A percentile compares a stretch with the other conserved stretches of the same genome.
These are phyloP conservation scores for Thelonectria discophora DNA, from an alignment of 2,329 filamentous ascomycete genomes.

Conservation along the genomic window DNA sequence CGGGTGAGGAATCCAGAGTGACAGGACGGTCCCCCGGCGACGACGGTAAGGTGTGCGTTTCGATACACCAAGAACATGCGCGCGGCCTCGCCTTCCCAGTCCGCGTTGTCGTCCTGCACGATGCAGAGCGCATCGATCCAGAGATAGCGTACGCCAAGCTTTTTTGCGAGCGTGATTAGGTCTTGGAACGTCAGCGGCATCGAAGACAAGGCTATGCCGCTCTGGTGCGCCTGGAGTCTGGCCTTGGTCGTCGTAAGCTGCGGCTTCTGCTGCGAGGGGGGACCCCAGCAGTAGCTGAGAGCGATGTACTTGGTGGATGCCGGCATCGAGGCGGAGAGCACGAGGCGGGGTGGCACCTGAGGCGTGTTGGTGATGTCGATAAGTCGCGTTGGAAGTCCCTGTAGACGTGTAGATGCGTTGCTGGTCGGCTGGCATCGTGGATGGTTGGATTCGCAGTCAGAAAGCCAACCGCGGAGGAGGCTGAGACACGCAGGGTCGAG, in stretches of 20 bases:
- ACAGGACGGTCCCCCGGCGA: background rate
- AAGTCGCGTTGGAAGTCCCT: background rate
- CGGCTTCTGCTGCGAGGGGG: conserved; percentile 1
- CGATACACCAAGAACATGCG: conserved; percentile 5
- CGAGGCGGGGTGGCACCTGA: background rate
- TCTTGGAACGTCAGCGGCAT: conserved; percentile 9
- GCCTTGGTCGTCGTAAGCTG: conserved; percentile 3
- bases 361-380: background rate
- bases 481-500: background rate
- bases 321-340: background rate
- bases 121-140: conserved; percentile 13
- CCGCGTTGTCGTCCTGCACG: conserved; percentile 1
- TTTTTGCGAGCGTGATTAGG: background rate
- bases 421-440: background rate
- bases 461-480: background rate
- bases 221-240: background rate
- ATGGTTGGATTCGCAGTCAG: background rate
- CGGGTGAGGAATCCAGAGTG: conserved; percentile 1
- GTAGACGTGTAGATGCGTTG: background rate
- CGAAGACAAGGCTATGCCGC: background rate
- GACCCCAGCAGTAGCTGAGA: conserved; percentile 7
- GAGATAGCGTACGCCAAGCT: background rate
- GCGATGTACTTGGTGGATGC: background rate
- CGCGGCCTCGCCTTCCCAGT: conserved; percentile 5
- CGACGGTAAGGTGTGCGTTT: conserved; percentile 5